These are phyloP conservation scores for Calonectria multiphialidica DNA, from an alignment of 2,329 filamentous ascomycete species.

Conservation along the genomic window DNA sequence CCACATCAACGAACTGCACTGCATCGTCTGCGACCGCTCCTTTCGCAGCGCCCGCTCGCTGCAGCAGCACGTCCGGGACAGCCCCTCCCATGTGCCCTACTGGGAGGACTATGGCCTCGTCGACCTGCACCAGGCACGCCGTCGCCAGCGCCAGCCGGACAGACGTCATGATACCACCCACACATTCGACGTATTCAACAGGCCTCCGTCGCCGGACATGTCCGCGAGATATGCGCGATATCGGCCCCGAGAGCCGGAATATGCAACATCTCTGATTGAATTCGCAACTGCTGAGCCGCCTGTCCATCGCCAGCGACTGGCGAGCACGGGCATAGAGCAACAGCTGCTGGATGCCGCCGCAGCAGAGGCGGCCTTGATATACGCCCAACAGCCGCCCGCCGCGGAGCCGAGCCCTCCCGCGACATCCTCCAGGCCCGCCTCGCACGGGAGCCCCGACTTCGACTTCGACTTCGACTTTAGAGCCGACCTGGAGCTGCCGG, in stretches of 20 bases:
- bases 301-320: neutral
- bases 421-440: neutral
- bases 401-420: neutral
- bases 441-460: neutral
- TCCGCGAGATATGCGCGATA: neutral
- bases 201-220: neutral
- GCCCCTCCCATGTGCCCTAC: neutral
- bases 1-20: conserved; percentile 1
- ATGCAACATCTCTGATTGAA: neutral
- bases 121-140: neutral
- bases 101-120: neutral
- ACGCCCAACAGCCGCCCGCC: neutral
- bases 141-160: neutral
- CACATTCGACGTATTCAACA: too few species aligned
- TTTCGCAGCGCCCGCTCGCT: neutral
- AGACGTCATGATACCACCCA: neutral
- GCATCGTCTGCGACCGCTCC: neutral
- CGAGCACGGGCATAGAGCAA: neutral
- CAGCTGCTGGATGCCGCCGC: neutral
- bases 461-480: neutral
- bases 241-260: neutral
- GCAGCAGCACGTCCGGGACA: conserved; percentile 1
- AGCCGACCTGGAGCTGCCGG: neutral
- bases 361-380: neutral
- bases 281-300: neutral